Percentiles rank a stretch among this genome's conserved stretches.
Evolutionary conservation across 495 filamentous ascomycete species (phyloP).

Genomic region (Neurospora sp.): DNA sequence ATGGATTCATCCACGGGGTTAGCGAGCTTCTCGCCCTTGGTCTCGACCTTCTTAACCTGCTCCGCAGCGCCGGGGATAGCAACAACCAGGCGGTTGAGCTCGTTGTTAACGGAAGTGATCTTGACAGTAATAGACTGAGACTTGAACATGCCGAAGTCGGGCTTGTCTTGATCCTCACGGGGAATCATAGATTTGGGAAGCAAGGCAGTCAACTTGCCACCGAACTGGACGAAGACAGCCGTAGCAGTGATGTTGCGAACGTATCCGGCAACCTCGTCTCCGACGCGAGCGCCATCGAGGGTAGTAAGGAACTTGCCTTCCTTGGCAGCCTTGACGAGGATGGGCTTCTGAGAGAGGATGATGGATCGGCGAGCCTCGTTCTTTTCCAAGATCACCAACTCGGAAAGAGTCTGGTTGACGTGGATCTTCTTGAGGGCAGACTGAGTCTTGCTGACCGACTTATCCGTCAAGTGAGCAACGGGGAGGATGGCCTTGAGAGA

Average conservation of each 20-base stretch:
- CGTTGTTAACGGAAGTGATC: conserved; percentile 56
- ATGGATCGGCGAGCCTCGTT: conserved; percentile 61
- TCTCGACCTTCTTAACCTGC: conserved; percentile 11
- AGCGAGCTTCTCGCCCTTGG: conserved; percentile 12
- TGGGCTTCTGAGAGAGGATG: conserved; percentile 67
- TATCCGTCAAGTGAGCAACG: conserved; percentile 72
- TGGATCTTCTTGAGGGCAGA: conserved; percentile 67
- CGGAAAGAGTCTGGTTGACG: conserved; percentile 66
- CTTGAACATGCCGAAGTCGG: conserved; percentile 64
- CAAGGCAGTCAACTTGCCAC: conserved; percentile 63
- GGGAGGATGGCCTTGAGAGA: conserved; percentile 66
- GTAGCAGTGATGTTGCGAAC: conserved; percentile 70
- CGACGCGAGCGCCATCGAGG: conserved; percentile 61
- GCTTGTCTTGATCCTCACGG: conserved; percentile 50
- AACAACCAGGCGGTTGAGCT: conserved; percentile 29
- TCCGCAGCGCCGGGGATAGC: conserved; percentile 21
- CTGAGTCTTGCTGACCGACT: conserved; percentile 59
- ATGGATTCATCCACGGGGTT: conserved; percentile 64
- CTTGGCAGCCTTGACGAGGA: conserved; percentile 63
- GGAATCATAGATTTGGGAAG: conserved; percentile 66
- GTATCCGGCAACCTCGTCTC: conserved; percentile 64
- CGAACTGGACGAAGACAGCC: conserved; percentile 74
- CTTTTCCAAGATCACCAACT: conserved; percentile 78
- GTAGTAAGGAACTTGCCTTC: conserved; percentile 50
- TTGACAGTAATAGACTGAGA: conserved; percentile 60